Percentiles rank a stretch among this genome's conserved stretches.
These are phyloP conservation scores for Ophiostoma fasciatum DNA, from an alignment of 2,329 filamentous ascomycete genomes.

Conservation along the genomic window DNA sequence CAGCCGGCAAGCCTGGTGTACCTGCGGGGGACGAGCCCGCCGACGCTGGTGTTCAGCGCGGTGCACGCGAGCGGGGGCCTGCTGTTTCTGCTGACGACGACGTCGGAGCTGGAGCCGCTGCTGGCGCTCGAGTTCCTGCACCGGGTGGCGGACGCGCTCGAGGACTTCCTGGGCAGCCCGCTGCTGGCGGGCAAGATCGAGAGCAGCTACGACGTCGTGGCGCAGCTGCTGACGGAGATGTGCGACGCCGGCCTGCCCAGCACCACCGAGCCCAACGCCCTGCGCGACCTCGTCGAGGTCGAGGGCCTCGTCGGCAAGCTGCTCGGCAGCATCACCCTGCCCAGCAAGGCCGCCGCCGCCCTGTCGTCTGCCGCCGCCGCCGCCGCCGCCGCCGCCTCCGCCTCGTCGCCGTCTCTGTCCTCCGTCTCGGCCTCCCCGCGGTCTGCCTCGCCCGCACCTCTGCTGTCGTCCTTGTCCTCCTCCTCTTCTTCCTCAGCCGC, in stretches of 20 bases:
- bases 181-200: constrained; percentile 78
- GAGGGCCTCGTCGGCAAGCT: constrained; percentile 83
- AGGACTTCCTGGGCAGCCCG: constrained; percentile 86
- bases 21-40: constrained; percentile 64
- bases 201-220: constrained; percentile 80
- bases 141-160: constrained; percentile 78
- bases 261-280: constrained; percentile 83
- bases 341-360: constrained; percentile 33
- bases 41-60: constrained; percentile 79
- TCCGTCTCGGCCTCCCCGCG: neutral
- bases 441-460: neutral
- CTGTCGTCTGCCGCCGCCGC: constrained; percentile 1
- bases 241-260: constrained; percentile 83
- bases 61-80: constrained; percentile 74
- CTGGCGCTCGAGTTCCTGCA: constrained; percentile 90
- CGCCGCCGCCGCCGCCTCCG: neutral
- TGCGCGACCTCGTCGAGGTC: constrained; percentile 83
- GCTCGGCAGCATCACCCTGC: constrained; percentile 72
- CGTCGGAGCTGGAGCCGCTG: constrained; percentile 74
- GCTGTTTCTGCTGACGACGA: constrained; percentile 72
- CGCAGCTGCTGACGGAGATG: constrained; percentile 88
- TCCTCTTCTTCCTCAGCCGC: constrained; percentile 15
- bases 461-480: constrained; percentile 1
- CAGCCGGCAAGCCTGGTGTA: constrained; percentile 81
- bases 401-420: neutral